A percentile compares a stretch with the other conserved stretches of the same genome.
Evolutionary conservation across 495 filamentous ascomycete species (phyloP).

Genomic region (Podospora conica): DNA sequence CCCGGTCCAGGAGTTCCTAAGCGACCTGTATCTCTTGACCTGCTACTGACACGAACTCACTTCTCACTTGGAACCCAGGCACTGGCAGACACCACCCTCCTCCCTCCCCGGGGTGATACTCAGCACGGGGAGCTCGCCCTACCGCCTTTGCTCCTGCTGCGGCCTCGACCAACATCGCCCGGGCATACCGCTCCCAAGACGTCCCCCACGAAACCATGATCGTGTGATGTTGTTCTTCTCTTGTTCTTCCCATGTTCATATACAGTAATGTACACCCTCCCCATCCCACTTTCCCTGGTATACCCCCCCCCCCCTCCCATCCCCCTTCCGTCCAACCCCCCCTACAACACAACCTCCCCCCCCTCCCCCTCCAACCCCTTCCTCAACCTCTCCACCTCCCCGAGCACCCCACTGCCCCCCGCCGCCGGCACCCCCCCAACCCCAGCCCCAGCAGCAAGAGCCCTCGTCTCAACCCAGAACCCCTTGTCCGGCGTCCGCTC

Average conservation of each 20-base stretch:
- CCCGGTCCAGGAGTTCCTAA: no score
- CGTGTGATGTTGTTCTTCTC: background rate
- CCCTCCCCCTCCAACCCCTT: constrained; percentile 22
- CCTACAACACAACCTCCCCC: background rate
- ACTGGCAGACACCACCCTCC: no score
- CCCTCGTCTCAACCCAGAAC: constrained; percentile 73
- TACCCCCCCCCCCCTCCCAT: background rate
- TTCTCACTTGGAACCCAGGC: no score
- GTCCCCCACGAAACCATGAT: background rate
- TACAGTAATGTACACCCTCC: background rate
- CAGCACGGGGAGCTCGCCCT: no score
- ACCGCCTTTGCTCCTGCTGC: no score
- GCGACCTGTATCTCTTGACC: no score
- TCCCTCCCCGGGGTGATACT: no score
- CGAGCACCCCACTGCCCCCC: background rate
- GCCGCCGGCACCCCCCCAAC: background rate
- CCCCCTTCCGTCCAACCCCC: background rate
- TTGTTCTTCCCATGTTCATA: background rate
- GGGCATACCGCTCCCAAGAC: no score
- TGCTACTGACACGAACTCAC: no score
- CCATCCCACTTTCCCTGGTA: background rate
- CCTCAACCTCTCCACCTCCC: background rate
- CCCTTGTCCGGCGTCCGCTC: constrained; percentile 75
- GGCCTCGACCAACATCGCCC: no score
- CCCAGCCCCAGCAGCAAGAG: no score